Percentiles rank a stretch among this genome's conserved stretches.
Evolutionary conservation across 164 flowering plant genomes (phyloP).

Genomic region (Hamamelis virginiana): DNA sequence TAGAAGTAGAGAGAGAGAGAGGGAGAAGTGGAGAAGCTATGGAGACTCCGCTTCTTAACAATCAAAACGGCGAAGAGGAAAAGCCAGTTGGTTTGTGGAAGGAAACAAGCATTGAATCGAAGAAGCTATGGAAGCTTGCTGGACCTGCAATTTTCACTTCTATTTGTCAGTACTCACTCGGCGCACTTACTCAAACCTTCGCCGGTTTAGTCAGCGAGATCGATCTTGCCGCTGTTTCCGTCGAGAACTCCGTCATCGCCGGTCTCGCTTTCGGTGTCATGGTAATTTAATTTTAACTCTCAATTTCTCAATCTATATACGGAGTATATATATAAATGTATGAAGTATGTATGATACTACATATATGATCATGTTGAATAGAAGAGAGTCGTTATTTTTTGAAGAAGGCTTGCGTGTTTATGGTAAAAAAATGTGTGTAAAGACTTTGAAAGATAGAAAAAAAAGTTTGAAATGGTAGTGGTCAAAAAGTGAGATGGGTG

Average conservation of each 20-base stretch:
- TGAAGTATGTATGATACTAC: too few species aligned
- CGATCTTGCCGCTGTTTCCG: constrained; percentile 59
- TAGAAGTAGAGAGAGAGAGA: too few species aligned
- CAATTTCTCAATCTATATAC: too few species aligned
- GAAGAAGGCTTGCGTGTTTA: too few species aligned
- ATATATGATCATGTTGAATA: too few species aligned
- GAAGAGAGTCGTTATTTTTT: too few species aligned
- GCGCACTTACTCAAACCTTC: constrained; percentile 57
- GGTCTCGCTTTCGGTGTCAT: constrained; percentile 60
- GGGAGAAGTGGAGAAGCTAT: too few species aligned
- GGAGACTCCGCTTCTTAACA: constrained; percentile 22
- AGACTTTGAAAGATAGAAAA: too few species aligned
- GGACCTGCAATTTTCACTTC: constrained; percentile 57
- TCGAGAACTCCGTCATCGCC: constrained; percentile 56
- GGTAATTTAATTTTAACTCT: constrained; percentile 22
- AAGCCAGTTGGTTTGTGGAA: constrained; percentile 10
- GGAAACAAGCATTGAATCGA: constrained; percentile 39
- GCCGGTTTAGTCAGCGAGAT: constrained; percentile 47
- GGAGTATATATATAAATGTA: too few species aligned
- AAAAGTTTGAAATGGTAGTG: too few species aligned
- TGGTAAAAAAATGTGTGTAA: too few species aligned
- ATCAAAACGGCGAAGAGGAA: constrained; percentile 2
- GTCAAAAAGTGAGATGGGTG: too few species aligned
- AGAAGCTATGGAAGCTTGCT: constrained; percentile 53
- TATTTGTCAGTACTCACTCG: constrained; percentile 54